These are phyloP conservation scores for Rhodotorula graminis DNA, from an alignment of 768 basidiomycete species.

Conservation along the genomic window DNA sequence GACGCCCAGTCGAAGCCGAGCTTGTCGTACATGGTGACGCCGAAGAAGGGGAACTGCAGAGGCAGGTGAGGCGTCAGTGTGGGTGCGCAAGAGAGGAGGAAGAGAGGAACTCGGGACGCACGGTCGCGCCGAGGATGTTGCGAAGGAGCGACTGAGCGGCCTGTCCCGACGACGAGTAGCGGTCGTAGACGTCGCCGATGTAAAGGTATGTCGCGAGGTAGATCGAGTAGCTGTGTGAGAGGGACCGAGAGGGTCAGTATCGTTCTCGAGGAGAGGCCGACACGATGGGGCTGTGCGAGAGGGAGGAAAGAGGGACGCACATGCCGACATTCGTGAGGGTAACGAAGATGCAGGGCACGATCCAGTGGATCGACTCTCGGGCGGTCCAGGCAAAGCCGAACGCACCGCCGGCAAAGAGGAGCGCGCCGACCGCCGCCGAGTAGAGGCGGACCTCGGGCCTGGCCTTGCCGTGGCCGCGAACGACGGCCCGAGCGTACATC, in stretches of 20 bases:
- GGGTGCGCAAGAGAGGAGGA: too few species aligned
- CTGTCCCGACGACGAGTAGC: conserved; percentile 31
- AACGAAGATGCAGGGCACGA: conserved; percentile 36
- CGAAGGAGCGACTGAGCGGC: conserved; percentile 32
- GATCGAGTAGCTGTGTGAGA: conserved; percentile 1
- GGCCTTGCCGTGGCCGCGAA: conserved; percentile 35
- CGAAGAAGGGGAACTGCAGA: conserved; percentile 29
- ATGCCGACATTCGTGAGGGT: conserved; percentile 11
- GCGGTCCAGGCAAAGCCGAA: conserved; percentile 40
- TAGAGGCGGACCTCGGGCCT: conserved; percentile 40
- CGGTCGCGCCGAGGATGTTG: conserved; percentile 23
- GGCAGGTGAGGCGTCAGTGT: too few species aligned
- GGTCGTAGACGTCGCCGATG: conserved; percentile 32
- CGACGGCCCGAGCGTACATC: conserved; percentile 15
- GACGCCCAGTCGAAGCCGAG: conserved; percentile 30
- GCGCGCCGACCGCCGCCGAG: conserved; percentile 23
- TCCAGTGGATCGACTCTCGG: conserved; percentile 38
- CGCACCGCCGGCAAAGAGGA: conserved; percentile 28
- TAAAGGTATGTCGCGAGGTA: conserved; percentile 35
- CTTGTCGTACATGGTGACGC: conserved; percentile 32
- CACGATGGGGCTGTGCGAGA: too few species aligned
- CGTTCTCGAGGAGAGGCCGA: too few species aligned
- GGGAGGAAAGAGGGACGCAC: background rate
- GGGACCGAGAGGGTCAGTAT: too few species aligned
- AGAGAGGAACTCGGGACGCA: too few species aligned